Percentiles rank a stretch among this genome's conserved stretches.
Conservation (phyloP, 805 yeast species). For the Yamadazyma scolyti region DNA sequence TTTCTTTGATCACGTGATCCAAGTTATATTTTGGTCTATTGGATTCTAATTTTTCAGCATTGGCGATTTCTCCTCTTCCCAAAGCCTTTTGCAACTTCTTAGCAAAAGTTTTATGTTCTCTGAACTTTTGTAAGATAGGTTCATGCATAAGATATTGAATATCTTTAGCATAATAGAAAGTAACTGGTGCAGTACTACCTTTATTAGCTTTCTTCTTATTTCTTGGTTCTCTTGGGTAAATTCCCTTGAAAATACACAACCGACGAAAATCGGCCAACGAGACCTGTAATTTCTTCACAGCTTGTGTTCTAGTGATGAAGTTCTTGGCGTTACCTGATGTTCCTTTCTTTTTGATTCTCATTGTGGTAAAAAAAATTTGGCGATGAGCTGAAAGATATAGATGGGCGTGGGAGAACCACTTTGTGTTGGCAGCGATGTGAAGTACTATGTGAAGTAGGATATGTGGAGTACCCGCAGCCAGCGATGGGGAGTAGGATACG, state of each 20-base stretch:
- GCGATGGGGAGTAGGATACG: too few species aligned
- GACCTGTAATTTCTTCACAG: constrained; percentile 85
- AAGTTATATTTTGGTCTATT: constrained; percentile 81
- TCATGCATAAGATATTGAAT: constrained; percentile 94
- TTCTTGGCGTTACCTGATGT: constrained; percentile 86
- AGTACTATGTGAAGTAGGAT: constrained; percentile 2
- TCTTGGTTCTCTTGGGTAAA: constrained; percentile 94
- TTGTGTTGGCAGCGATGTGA: background rate
- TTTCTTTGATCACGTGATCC: constrained; percentile 88
- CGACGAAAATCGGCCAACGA: constrained; percentile 96
- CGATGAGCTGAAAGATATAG: constrained; percentile 8
- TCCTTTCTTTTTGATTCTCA: constrained; percentile 79
- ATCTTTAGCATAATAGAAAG: constrained; percentile 91
- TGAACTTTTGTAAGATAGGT: constrained; percentile 84
- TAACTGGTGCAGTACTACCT: constrained; percentile 95
- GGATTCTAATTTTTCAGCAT: constrained; percentile 81
- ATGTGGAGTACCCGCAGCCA: too few species aligned
- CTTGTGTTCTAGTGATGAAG: constrained; percentile 91
- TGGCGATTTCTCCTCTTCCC: constrained; percentile 86
- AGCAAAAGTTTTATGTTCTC: constrained; percentile 94
- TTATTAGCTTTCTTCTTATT: constrained; percentile 95
- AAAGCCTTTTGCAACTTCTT: constrained; percentile 85
- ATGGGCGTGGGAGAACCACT: constrained; percentile 1
- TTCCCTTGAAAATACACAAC: constrained; percentile 95
- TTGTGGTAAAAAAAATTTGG: constrained; percentile 11